Evolutionary conservation across 2,329 filamentous ascomycete species (phyloP), one percentile per base, ranked within the genome.

Genomic region (Aspergillus pseudoglaucus): DNA sequence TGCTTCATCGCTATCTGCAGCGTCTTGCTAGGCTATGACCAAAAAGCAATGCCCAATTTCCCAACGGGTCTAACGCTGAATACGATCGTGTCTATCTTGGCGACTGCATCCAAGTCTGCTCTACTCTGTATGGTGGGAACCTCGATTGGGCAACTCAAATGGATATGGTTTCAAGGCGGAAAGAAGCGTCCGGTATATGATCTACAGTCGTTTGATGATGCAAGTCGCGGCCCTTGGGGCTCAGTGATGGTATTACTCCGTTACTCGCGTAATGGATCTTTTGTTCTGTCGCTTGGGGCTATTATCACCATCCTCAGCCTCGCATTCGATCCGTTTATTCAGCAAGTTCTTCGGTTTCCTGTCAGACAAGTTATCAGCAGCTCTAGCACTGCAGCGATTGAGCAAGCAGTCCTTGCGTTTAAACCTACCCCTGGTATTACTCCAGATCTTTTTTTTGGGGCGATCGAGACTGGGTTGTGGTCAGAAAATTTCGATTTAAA

Each of bases 251-350:
- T 55, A 9, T 5, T 53, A 15, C 20, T 48, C n/a, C 20, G 20
- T 2, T 20, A 4, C 20, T 10, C 25, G 2, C 42, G 51, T 37
- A 41, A 33, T 4, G 47, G 42, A 2, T 49, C 44, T 30, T 47
- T 50, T 4, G 43, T 53, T 6, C 50, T 49, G 4, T 50, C 47
- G 4, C 22, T 55, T 9, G 55, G 55, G 7, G 51, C 57, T 6
- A 22, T 47, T n/a, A 38, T 58, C 5, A 53, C 48, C 20, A 32
- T 58, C 20, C 45, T 56, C n/a, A 35, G 49, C 14, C 44, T 59
- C 2, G 52, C 52, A n/a, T 58, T 59, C 25, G 57, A 59, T 27
- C 54, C 57, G 1, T 57, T 58, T 42, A 47, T 57, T 8, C 57
- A 59, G 41, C 54, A 59, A 42, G 32, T 57, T 22, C 15, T 58